phyloP scores from a whole-genome alignment of 2,329 filamentous ascomycete genomes.

The Microsporum audouinii region DNA sequence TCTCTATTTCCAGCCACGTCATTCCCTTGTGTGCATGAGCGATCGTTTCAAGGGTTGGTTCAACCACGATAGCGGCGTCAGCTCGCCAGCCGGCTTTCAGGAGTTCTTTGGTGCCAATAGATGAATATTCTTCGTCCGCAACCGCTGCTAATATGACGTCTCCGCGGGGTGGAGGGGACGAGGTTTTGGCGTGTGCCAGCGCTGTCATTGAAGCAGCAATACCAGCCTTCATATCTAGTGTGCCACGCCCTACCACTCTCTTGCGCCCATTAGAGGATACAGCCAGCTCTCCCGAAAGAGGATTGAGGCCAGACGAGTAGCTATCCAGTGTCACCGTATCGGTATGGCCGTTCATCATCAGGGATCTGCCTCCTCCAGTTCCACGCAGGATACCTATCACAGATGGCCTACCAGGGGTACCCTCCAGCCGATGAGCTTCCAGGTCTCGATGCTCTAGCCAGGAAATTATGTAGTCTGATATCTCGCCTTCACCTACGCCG shows the following conservation, averaged over 20 bases:
- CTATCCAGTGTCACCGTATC: conserved; percentile 42
- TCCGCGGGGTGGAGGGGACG: conserved; percentile 27
- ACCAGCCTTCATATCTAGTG: conserved; percentile 44
- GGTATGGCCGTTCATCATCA: conserved; percentile 45
- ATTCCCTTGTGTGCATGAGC: conserved; percentile 42
- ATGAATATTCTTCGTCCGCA: conserved; percentile 43
- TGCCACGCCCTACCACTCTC: conserved; percentile 34
- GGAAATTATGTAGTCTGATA: conserved; percentile 38
- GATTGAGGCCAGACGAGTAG: conserved; percentile 34
- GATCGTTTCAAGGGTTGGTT: conserved; percentile 38
- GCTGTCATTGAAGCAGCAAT: conserved; percentile 39
- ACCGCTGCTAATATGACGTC: conserved; percentile 45
- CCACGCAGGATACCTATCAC: conserved; percentile 41
- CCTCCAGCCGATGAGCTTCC: conserved; percentile 41
- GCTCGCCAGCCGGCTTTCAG: conserved; percentile 43
- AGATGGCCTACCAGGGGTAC: conserved; percentile 38
- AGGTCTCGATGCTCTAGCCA: conserved; percentile 45
- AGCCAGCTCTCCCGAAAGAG: conserved; percentile 32
- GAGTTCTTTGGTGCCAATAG: conserved; percentile 42
- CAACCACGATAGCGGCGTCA: conserved; percentile 41
- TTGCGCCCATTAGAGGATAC: not conserved
- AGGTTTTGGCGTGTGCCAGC: conserved; percentile 29
- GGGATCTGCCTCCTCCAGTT: conserved; percentile 35
- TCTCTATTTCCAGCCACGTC: conserved; percentile 26
- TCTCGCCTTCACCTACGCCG: conserved; percentile 37